These are phyloP conservation scores for Paraurostyla sp. DNA, from an alignment of 73 alveolate genomes.

Conservation along the genomic window DNA sequence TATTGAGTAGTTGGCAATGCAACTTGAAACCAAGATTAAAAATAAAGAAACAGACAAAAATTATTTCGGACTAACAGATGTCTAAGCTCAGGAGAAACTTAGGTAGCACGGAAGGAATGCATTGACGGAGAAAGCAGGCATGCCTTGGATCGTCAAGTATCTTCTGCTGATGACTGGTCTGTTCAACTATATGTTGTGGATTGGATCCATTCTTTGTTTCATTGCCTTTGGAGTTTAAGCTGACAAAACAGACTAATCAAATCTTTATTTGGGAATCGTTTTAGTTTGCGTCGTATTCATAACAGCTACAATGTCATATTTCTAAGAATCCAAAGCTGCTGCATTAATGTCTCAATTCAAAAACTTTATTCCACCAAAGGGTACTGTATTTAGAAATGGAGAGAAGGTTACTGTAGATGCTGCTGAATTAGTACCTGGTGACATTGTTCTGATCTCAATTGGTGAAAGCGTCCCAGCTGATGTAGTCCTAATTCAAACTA, in stretches of 20 bases:
- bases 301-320: slow-evolving; percentile 85
- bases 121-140: slow-evolving; percentile 84
- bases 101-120: slow-evolving; percentile 76
- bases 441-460: slow-evolving; percentile 91
- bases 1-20: background rate
- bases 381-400: slow-evolving; percentile 92
- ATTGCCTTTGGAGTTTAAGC: slow-evolving; percentile 79
- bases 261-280: slow-evolving; percentile 86
- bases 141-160: slow-evolving; percentile 83
- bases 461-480: slow-evolving; percentile 99
- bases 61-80: slow-evolving; percentile 32
- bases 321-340: slow-evolving; percentile 83
- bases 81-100: slow-evolving; percentile 19
- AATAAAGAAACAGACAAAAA: background rate
- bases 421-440: slow-evolving; percentile 95
- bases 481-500: slow-evolving; percentile 85
- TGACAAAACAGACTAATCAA: slow-evolving; percentile 73
- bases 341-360: slow-evolving; percentile 92
- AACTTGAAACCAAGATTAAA: slow-evolving; percentile 24
- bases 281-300: slow-evolving; percentile 76
- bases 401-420: slow-evolving; percentile 81
- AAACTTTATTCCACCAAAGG: slow-evolving; percentile 87
- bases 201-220: slow-evolving; percentile 84
- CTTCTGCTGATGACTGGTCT: slow-evolving; percentile 86
- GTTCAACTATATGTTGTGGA: slow-evolving; percentile 85